These are phyloP conservation scores for Boehmeria nivea DNA, from an alignment of 306 rosid genomes.

Conservation along the genomic window DNA sequence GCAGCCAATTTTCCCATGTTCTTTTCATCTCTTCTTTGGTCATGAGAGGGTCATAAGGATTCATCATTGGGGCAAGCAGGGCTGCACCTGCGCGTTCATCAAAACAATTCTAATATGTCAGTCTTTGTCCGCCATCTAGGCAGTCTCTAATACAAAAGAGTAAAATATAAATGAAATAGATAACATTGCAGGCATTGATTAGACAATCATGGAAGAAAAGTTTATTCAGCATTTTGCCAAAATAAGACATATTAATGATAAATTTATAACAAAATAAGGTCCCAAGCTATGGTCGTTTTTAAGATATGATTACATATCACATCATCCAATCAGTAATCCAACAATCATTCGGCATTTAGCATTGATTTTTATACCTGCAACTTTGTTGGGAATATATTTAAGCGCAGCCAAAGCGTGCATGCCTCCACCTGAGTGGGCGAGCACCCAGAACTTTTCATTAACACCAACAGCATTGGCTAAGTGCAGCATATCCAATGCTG, in stretches of 20 bases:
- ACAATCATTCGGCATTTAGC: too few species aligned
- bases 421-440: conserved; percentile 76
- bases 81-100: conserved; percentile 64
- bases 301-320: too few species aligned
- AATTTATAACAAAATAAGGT: too few species aligned
- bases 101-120: conserved; percentile 15
- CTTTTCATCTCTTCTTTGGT: conserved; percentile 67
- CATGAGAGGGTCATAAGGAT: conserved; percentile 75
- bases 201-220: background rate
- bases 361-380: conserved; percentile 52
- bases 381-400: conserved; percentile 74
- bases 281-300: too few species aligned
- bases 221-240: background rate
- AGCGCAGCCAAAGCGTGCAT: conserved; percentile 93
- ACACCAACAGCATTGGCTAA: conserved; percentile 65
- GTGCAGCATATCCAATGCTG: conserved; percentile 72
- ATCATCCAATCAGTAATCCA: too few species aligned
- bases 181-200: background rate
- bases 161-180: background rate
- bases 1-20: conserved; percentile 81
- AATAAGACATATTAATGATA: background rate
- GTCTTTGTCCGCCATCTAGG: too few species aligned
- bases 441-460: conserved; percentile 78
- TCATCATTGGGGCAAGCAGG: conserved; percentile 76
- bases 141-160: too few species aligned